phyloP scores from a whole-genome alignment of 2,329 filamentous ascomycete species.

The Colletotrichum spinosum region DNA sequence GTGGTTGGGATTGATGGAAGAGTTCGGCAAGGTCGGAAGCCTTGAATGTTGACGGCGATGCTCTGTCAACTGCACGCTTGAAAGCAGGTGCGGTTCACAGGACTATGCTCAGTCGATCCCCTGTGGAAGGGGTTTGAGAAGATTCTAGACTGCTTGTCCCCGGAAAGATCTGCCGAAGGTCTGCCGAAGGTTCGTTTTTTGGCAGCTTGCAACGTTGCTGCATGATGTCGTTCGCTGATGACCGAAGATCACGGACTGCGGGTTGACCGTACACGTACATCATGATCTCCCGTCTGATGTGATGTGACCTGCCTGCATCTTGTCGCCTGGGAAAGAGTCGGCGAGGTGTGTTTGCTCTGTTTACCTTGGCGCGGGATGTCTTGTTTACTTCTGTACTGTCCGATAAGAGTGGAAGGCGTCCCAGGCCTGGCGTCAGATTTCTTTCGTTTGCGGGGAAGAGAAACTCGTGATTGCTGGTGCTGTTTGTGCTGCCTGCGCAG shows the following conservation, averaged over 20 bases:
- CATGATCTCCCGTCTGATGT: conserved; percentile 16
- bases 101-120: neutral
- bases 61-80: neutral
- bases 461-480: no score
- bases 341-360: neutral
- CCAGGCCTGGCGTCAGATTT: no score
- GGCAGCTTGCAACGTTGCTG: neutral
- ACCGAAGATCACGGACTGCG: neutral
- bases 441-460: no score
- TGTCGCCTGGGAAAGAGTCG: neutral
- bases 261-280: neutral
- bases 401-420: no score
- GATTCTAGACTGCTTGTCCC: neutral
- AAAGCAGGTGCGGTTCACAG: neutral
- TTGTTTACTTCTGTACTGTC: neutral
- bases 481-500: no score
- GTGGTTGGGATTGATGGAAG: neutral
- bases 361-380: no score
- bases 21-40: conserved; percentile 4
- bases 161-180: conserved; percentile 10
- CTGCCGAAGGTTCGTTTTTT: neutral
- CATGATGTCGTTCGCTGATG: neutral
- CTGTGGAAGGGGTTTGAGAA: neutral
- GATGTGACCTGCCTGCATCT: no score
- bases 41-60: neutral